Conservation (phyloP, 768 basidiomycete species). For the button mushroom (Agaricus bisporus) region DNA sequence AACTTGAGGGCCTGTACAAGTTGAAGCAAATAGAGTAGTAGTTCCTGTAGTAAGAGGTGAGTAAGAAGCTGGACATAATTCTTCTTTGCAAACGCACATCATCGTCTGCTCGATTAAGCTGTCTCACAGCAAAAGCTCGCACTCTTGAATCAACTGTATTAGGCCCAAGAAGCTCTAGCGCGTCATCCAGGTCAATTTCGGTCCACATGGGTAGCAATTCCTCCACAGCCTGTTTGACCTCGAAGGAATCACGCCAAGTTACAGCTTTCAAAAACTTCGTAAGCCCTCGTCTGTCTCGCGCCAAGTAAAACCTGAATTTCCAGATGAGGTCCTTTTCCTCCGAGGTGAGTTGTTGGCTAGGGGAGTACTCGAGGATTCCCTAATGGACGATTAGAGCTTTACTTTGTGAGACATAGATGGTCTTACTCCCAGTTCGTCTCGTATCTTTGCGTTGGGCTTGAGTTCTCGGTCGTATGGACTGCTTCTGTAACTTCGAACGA, state of each 20-base stretch:
- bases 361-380: slow-evolving; percentile 89
- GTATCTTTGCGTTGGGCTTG: slow-evolving; percentile 93
- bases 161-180: slow-evolving; percentile 90
- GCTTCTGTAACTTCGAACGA: slow-evolving; percentile 91
- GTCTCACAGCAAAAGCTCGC: slow-evolving; percentile 88
- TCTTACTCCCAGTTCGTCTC: slow-evolving; percentile 86
- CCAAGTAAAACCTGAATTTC: slow-evolving; percentile 99
- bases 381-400: slow-evolving; percentile 21
- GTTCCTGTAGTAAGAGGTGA: slow-evolving; percentile 52
- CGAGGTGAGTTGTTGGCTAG: slow-evolving; percentile 77
- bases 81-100: slow-evolving; percentile 35
- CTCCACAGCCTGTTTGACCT: slow-evolving; percentile 97
- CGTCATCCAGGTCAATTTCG: slow-evolving; percentile 95
- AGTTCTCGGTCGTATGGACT: slow-evolving; percentile 93
- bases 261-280: slow-evolving; percentile 98
- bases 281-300: slow-evolving; percentile 85
- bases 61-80: not conserved
- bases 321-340: slow-evolving; percentile 96
- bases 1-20: slow-evolving; percentile 98
- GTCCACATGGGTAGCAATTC: slow-evolving; percentile 95
- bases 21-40: slow-evolving; percentile 88
- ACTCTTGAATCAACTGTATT: slow-evolving; percentile 88
- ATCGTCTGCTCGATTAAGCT: slow-evolving; percentile 87
- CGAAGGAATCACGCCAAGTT: slow-evolving; percentile 92
- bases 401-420: not conserved